A percentile compares a stretch with the other conserved stretches of the same genome.
Conservation (phyloP, 768 basidiomycete species). For the Tricholoma sp. region DNA sequence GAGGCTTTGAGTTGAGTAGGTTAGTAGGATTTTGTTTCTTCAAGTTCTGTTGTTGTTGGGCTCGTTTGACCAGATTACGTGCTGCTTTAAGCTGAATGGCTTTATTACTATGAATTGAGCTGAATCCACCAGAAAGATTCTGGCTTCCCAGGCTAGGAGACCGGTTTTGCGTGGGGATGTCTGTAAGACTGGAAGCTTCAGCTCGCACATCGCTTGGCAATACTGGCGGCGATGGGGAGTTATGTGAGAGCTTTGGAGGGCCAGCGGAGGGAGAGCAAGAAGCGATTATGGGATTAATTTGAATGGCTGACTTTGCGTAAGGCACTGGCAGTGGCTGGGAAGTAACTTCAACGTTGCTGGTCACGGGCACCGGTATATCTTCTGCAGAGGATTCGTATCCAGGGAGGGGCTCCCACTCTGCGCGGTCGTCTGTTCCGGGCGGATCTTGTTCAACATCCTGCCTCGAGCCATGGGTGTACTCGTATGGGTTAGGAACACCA, state of each 20-base stretch:
- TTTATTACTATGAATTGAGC: not conserved
- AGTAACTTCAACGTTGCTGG: constrained; percentile 1
- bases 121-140: not conserved
- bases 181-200: not conserved
- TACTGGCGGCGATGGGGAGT: not conserved
- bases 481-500: constrained; percentile 22
- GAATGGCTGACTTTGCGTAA: not conserved
- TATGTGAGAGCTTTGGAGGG: not conserved
- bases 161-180: not conserved
- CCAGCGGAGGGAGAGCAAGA: not conserved
- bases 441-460: not conserved
- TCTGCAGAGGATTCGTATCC: constrained; percentile 7
- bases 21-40: not conserved
- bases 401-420: constrained; percentile 17
- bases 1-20: not conserved
- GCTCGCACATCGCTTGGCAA: not conserved
- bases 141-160: not conserved
- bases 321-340: not conserved
- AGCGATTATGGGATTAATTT: not conserved
- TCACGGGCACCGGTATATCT: constrained; percentile 11
- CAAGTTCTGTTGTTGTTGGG: not conserved
- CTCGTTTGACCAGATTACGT: not conserved
- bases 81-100: constrained; percentile 3
- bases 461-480: constrained; percentile 12
- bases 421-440: not conserved